Evolutionary conservation across 2,329 filamentous ascomycete genomes (phyloP).

Genomic region (Colletotrichum chrysophilum): DNA sequence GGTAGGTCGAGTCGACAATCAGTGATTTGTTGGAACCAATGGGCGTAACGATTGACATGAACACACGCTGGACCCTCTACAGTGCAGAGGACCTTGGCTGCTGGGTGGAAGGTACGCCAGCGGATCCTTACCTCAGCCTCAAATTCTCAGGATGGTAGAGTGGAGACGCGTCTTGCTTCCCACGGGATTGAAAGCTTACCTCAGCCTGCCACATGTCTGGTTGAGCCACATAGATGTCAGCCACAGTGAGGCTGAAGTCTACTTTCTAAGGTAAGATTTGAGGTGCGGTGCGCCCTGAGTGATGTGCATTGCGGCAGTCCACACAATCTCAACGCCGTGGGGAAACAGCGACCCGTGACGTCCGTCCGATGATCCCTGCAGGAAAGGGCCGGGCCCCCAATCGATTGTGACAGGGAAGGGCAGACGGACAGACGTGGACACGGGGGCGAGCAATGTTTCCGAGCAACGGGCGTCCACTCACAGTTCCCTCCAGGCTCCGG

Average conservation of each 20-base stretch:
- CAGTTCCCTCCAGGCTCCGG: background rate
- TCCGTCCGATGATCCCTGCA: conserved; percentile 12
- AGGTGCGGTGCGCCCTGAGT: background rate
- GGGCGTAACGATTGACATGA: background rate
- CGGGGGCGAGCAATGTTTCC: conserved; percentile 13
- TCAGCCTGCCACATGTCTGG: background rate
- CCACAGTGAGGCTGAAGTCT: background rate
- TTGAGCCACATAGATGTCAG: background rate
- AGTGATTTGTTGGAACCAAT: background rate
- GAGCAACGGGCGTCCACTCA: conserved; percentile 17
- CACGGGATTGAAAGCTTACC: background rate
- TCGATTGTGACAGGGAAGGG: conserved; percentile 10
- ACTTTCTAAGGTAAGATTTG: background rate
- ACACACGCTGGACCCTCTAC: background rate
- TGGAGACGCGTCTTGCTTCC: background rate
- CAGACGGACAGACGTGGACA: background rate
- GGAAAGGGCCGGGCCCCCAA: background rate
- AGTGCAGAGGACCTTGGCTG: background rate
- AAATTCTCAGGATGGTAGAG: background rate
- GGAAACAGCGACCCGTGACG: conserved; percentile 7
- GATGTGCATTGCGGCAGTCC: background rate
- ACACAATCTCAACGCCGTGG: background rate
- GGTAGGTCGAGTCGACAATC: background rate
- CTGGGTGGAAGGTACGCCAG: background rate
- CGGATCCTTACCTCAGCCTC: conserved; percentile 8